Evolutionary conservation across 768 basidiomycete genomes (phyloP).

Genomic region (Crassisporium funariophilum): DNA sequence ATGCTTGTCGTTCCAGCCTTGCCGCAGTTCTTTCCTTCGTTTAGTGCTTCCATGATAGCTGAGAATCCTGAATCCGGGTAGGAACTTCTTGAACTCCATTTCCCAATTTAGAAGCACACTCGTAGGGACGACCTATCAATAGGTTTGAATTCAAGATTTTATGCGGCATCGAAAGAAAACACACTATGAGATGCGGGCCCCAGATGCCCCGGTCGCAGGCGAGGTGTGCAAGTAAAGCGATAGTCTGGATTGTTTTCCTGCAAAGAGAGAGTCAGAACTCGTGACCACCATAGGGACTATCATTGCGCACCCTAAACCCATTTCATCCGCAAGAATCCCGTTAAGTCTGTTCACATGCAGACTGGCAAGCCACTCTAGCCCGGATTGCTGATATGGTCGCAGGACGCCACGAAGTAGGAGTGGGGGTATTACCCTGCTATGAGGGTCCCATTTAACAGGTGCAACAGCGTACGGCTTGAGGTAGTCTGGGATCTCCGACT

Average conservation of each 20-base stretch:
- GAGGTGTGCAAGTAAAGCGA: conserved; percentile 89
- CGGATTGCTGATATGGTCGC: conserved; percentile 91
- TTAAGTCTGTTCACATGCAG: conserved; percentile 81
- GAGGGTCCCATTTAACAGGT: conserved; percentile 66
- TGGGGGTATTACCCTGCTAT: conserved; percentile 60
- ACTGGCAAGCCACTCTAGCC: conserved; percentile 92
- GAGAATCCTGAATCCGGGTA: conserved; percentile 83
- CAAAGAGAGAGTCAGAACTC: conserved; percentile 1
- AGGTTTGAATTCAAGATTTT: neutral
- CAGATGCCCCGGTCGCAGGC: conserved; percentile 89
- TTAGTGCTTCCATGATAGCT: conserved; percentile 92
- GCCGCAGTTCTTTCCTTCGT: conserved; percentile 85
- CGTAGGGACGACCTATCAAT: conserved; percentile 76
- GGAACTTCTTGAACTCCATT: conserved; percentile 96
- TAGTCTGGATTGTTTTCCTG: conserved; percentile 97
- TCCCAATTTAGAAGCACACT: conserved; percentile 96
- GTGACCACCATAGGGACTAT: neutral
- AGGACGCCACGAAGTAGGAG: conserved; percentile 84
- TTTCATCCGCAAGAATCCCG: conserved; percentile 89
- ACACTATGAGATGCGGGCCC: conserved; percentile 88
- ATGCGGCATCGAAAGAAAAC: conserved; percentile 26
- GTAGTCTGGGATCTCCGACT: conserved; percentile 49
- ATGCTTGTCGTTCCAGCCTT: conserved; percentile 89
- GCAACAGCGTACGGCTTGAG: conserved; percentile 72
- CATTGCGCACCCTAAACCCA: conserved; percentile 83